Base-by-base conservation (phyloP, 495 filamentous ascomycete species). In the Xylaria acuta region DNA sequence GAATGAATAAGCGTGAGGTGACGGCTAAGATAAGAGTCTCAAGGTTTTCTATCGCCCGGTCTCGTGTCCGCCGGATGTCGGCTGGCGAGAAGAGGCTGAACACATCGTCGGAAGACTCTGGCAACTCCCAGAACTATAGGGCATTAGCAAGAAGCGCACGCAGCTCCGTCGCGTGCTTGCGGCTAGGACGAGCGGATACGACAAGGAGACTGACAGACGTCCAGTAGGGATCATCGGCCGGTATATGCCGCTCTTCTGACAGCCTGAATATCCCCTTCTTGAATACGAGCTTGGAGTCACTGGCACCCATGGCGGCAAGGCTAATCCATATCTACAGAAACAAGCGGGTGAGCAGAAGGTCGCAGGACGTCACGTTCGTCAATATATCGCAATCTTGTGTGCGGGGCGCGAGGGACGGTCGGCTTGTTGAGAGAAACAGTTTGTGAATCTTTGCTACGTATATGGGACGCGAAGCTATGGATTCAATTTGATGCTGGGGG, bases 281-380 rank as follows among this genome's bases (percentile, higher is more conserved):
- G 89, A 99, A 98, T 77, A 94, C 93, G 77, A 98, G 91, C 89
- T 99, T 99, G 74, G 95, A 98, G 86, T 99, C 97, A 81, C 96
- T 97, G 78, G 96, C 96, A 80, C 96, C 96, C 96, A 99, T 99
- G 36, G 74, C 69, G 72, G 70, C 72, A 70, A 70, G 69, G 70
- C 75, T 74, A 75, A 74, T 74, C 66, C 72, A 76, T 76, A 68
- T 67, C 75, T 77, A 76, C 73, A 73, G n/a, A 45, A 59, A 49
- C 36, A 59, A 11, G 63, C 20, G 14, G 32, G 38, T 20, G 69
- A 47, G 36, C 16, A 22, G 69, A 60, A 36, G 11, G 18, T 59
- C 5, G 43, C 20, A 32, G 43, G 32, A 49, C 27, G 56, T 36
- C 68, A 41, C 27, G 56, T 70, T 40, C 25, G 54, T 25, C 54